These are phyloP conservation scores for Porphyrellus cyaneotinctus DNA, from an alignment of 768 basidiomycete species.

Conservation along the genomic window DNA sequence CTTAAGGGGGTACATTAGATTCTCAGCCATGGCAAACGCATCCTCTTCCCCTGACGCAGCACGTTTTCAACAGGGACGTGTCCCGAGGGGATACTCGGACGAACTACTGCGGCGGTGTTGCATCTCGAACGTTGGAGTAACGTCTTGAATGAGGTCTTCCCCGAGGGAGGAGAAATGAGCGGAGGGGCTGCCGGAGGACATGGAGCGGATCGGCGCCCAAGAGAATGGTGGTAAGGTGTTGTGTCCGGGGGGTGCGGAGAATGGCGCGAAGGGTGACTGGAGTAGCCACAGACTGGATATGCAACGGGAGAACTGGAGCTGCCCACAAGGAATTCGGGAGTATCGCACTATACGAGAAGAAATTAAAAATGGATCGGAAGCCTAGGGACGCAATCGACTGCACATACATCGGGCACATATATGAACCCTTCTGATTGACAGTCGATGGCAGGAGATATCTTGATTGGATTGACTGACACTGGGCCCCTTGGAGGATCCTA, in stretches of 20 bases:
- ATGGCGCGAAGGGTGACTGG: conserved; percentile 21
- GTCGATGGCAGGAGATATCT: neutral
- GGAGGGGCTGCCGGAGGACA: conserved; percentile 10
- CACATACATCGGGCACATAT: conserved; percentile 26
- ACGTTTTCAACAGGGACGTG: conserved; percentile 21
- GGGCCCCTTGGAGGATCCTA: conserved; percentile 9
- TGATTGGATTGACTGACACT: neutral
- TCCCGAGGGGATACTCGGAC: conserved; percentile 12
- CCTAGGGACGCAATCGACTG: neutral
- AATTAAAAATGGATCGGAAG: neutral
- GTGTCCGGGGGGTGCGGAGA: neutral
- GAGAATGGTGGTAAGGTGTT: conserved; percentile 6
- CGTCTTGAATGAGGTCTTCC: conserved; percentile 21
- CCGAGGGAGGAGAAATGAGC: conserved; percentile 13
- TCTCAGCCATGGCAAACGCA: conserved; percentile 30
- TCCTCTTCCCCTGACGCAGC: conserved; percentile 27
- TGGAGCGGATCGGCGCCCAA: conserved; percentile 19
- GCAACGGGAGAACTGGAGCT: conserved; percentile 30
- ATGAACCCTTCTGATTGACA: conserved; percentile 23
- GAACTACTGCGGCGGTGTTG: conserved; percentile 14
- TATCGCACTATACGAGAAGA: conserved; percentile 11
- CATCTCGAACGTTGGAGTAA: conserved; percentile 29
- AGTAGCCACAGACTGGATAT: conserved; percentile 30
- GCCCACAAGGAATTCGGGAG: conserved; percentile 32
- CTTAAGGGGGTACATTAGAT: conserved; percentile 19